Base-by-base conservation (phyloP, 2,329 filamentous ascomycete genomes). In the Fonsecaea nubica region DNA sequence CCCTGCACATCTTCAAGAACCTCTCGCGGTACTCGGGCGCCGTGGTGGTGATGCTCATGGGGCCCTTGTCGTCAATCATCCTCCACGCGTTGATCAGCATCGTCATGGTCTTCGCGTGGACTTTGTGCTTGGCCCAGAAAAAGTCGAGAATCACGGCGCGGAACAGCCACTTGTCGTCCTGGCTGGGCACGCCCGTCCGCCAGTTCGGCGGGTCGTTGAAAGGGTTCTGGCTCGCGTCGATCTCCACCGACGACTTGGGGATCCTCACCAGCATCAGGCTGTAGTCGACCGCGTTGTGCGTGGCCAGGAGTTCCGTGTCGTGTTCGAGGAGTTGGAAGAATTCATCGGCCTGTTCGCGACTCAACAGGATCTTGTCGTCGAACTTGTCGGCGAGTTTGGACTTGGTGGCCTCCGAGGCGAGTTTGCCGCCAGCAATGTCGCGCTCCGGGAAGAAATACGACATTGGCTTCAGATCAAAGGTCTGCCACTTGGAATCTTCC, bases 381-480 rank as follows among this genome's bases (percentile, higher is more conserved):
- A 92, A 92, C 42, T 87, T 82, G 72, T 92, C 89, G 18, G 88
- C 85, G 1, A 92, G 82, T 61, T 86, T 86, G 21, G 85, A 84
- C 74, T 89, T 88, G 5, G 89, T 89, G 1, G 85, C 86, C 57
- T 91, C 83, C 3, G 87, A 87, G 0, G 87, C 84, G 0, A 93
- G 78, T 1, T 78, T 80, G 0, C 89, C 89, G 1, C 86, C 86
- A 0, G 89, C 85, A 10, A 92, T 83, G 71, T 92, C 90, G 6
- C 90, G 81, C 74, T 92, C 90, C 0, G 90, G 90, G 73, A 89
- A 92, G 79, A 92, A 92, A 78, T 92, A 92, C 64, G 87, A 85
- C 25, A 84, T 86, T 0, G 90, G 90, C 74, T 93, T 93, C 57
- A 92, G 83, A 67, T 92, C 90, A 77, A 89, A 92, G 1, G 86